Conservation (phyloP, 2,329 filamentous ascomycete genomes). For the Neospermospora avenae region DNA sequence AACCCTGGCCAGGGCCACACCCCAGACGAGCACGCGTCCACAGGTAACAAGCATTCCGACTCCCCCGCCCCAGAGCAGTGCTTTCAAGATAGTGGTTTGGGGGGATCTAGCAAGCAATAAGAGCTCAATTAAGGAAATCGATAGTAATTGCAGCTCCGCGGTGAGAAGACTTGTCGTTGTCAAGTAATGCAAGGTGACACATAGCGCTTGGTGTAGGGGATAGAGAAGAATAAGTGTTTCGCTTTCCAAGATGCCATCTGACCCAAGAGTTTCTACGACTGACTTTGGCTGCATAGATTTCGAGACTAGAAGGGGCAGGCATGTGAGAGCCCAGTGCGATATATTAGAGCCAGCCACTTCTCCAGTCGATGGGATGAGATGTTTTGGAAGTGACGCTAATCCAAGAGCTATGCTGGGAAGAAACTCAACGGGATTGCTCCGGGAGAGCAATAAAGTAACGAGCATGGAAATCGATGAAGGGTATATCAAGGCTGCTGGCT, state of each 20-base stretch:
- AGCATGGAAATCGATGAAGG: conserved; percentile 73
- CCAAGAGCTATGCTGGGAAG: conserved; percentile 80
- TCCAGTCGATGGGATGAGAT: conserved; percentile 63
- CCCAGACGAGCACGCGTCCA: conserved; percentile 73
- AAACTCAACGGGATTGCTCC: conserved; percentile 57
- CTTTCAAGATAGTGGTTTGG: conserved; percentile 81
- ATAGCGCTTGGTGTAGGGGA: conserved; percentile 76
- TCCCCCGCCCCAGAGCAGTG: conserved; percentile 81
- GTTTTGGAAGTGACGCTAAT: conserved; percentile 70
- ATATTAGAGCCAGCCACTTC: conserved; percentile 56
- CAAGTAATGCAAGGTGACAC: conserved; percentile 70
- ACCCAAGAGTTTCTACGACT: no score
- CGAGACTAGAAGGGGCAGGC: conserved; percentile 55
- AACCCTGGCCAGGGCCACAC: conserved; percentile 79
- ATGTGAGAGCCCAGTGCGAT: conserved; percentile 76
- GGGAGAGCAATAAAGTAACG: conserved; percentile 70
- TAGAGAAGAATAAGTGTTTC: conserved; percentile 58
- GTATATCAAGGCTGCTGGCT: conserved; percentile 88
- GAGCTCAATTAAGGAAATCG: conserved; percentile 77
- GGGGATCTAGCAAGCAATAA: conserved; percentile 74
- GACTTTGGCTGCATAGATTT: conserved; percentile 2
- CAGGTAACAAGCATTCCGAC: conserved; percentile 71
- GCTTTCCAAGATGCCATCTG: conserved; percentile 6
- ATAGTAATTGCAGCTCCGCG: conserved; percentile 84
- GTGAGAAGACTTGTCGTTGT: conserved; percentile 85